These are phyloP conservation scores for grape (Vitis vinifera) DNA, from an alignment of 164 flowering plant genomes.

Conservation along the genomic window DNA sequence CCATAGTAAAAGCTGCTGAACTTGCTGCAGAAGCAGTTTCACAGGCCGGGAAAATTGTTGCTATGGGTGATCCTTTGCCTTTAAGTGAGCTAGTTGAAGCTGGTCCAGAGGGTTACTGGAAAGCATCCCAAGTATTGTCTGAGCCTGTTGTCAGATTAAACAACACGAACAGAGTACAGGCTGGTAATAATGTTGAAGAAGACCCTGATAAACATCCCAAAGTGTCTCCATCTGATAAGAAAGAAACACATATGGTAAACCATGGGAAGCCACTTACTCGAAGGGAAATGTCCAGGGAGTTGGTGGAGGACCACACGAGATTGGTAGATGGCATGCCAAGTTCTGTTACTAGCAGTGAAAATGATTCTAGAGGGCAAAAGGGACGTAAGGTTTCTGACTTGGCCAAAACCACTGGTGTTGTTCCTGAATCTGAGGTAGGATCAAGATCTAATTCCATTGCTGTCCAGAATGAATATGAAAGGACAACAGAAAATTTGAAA, in stretches of 20 bases:
- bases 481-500: constrained; percentile 15
- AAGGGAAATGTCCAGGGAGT: constrained; percentile 21
- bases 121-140: constrained; percentile 28
- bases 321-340: constrained; percentile 28
- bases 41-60: constrained; percentile 82
- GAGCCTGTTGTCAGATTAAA: constrained; percentile 24
- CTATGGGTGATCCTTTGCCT: constrained; percentile 83
- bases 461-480: constrained; percentile 20
- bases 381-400: constrained; percentile 29
- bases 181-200: constrained; percentile 15
- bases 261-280: constrained; percentile 21
- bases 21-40: constrained; percentile 95
- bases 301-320: constrained; percentile 21
- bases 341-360: constrained; percentile 29
- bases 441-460: constrained; percentile 17
- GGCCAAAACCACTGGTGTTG: constrained; percentile 30
- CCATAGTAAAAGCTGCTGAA: constrained; percentile 88
- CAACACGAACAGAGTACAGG: constrained; percentile 13
- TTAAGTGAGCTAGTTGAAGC: constrained; percentile 58
- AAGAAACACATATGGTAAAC: constrained; percentile 17
- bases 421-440: constrained; percentile 41
- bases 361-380: constrained; percentile 29
- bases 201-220: constrained; percentile 14
- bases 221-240: constrained; percentile 23
- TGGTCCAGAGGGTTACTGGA: constrained; percentile 77